Evolutionary conservation across 257 asterid genomes (phyloP), one percentile per base, ranked within the genome.

Genomic region (Solanum chilense): DNA sequence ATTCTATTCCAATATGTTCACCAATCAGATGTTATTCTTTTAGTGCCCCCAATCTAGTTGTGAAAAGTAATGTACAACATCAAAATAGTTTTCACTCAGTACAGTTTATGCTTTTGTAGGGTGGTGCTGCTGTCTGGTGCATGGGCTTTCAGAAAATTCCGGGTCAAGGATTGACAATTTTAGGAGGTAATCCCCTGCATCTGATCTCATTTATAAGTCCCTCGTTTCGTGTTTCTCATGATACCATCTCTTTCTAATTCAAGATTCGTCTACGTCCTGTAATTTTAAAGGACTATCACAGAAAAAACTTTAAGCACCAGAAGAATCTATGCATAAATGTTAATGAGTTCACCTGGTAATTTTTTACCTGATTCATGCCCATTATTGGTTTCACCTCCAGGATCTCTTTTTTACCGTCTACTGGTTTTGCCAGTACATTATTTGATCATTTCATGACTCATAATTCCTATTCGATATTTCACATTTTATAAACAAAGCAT

Each of bases 71-170:
- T 49, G 21, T 29, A 81, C 31, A 16, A 25, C 85, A 27, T 0
- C 2, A 25, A 9, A 45, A 44, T 45, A 16, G 27, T 47, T 80
- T 16, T 16, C 27, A 31, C 85, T 81, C 1, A 49, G 21, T 49
- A 29, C 8, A 25, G 60, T 44, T 41, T 42, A 3, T 81, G 45
- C 70, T 81, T 83, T 37, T 88, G 93, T 91, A 97, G 99, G 94
- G 93, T 58, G 99, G 98, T 82, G 96, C 93, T 87, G 94, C 98
- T 76, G 98, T 93, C 66, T 97, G 99, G 99, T 97, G 99, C 89
- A 94, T 97, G 66, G 99, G 99, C 84, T 87, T 97, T 88, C 99
- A 97, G 92, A 94, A 94, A 91, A 86, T 94, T 89, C 91, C 90
- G 88, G 98, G 97, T 56, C 98, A 94, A 89, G 95, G 96, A 70